Evolutionary conservation across 345 rosid genomes (phyloP), one percentile per base, ranked within the genome.

Genomic region (Microcos paniculata): DNA sequence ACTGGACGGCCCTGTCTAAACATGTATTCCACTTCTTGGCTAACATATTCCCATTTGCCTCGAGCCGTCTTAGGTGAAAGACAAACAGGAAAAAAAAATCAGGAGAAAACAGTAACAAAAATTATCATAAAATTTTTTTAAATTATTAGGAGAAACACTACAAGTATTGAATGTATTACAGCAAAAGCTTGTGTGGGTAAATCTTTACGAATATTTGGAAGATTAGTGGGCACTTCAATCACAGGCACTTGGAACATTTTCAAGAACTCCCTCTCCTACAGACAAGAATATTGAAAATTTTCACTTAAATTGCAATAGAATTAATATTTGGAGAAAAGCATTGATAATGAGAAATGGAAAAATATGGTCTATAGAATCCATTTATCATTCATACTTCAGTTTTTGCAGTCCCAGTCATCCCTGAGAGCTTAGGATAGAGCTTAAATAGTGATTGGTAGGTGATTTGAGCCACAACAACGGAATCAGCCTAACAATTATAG

Each of bases 371-470:
- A 31, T 9, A 65, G 43, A 68, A 58, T 40, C 53, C 69, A 51
- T 19, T 51, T 42, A 57, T 49, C 48, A 58, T 45, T 42, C 90
- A 57, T 88, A 94, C 97, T 85, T 94, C 98, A 65, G 98, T 94
- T 88, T 94, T 94, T 81, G 98, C 98, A 38, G 98, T 94, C 76
- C 98, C 98, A 55, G 98, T 94, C 98, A 94, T 94, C 79, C 98
- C 98, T 8, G 97, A 91, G 64, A 94, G 87, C 90, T 94, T 92
- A 33, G 98, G 98, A 64, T 92, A 94, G 74, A 92, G 97, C 87
- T 94, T 94, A 81, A 94, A 94, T 82, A 94, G 87, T 24, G 98
- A 94, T 81, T 94, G 98, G 73, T 94, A 94, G 33, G 98, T 94
- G 70, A 94, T 94, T 90, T 94, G 98, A 48, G 98, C 98, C 81